These are phyloP conservation scores for Austroboletus olivaceoglutinosus DNA, from an alignment of 1,284 basidiomycete genomes.

Conservation along the genomic window DNA sequence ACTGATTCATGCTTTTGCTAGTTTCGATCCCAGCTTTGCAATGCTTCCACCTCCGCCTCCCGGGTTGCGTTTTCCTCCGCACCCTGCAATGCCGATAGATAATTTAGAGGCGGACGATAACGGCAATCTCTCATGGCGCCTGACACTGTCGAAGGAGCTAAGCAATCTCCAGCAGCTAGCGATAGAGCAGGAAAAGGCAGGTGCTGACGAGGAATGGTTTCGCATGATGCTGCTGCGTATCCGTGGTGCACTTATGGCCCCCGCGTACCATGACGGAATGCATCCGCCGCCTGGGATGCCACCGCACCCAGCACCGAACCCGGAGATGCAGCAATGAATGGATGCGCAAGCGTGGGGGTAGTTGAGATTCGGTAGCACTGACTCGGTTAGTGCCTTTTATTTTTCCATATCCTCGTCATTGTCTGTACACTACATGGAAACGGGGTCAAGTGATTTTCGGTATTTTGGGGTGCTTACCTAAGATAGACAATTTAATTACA, in stretches of 20 bases:
- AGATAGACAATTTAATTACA: slow-evolving; percentile 21
- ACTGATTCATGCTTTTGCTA: slow-evolving; percentile 27
- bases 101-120: slow-evolving; percentile 70
- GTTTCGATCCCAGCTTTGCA: slow-evolving; percentile 66
- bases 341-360: neutral
- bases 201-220: slow-evolving; percentile 77
- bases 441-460: neutral
- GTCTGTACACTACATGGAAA: slow-evolving; percentile 5
- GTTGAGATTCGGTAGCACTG: slow-evolving; percentile 1
- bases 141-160: slow-evolving; percentile 75
- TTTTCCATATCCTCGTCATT: neutral
- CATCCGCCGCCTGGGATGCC: slow-evolving; percentile 52
- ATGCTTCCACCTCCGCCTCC: slow-evolving; percentile 56
- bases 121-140: slow-evolving; percentile 75
- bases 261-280: slow-evolving; percentile 57
- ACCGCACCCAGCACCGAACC: slow-evolving; percentile 34
- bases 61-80: slow-evolving; percentile 59
- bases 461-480: slow-evolving; percentile 23
- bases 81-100: slow-evolving; percentile 59
- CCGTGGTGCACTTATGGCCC: slow-evolving; percentile 64
- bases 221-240: slow-evolving; percentile 76
- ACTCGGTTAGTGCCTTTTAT: slow-evolving; percentile 2
- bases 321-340: slow-evolving; percentile 30
- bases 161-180: slow-evolving; percentile 68
- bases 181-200: slow-evolving; percentile 73